Conservation (phyloP, 2,329 filamentous ascomycete species). For the Pseudonectria foliicola region DNA sequence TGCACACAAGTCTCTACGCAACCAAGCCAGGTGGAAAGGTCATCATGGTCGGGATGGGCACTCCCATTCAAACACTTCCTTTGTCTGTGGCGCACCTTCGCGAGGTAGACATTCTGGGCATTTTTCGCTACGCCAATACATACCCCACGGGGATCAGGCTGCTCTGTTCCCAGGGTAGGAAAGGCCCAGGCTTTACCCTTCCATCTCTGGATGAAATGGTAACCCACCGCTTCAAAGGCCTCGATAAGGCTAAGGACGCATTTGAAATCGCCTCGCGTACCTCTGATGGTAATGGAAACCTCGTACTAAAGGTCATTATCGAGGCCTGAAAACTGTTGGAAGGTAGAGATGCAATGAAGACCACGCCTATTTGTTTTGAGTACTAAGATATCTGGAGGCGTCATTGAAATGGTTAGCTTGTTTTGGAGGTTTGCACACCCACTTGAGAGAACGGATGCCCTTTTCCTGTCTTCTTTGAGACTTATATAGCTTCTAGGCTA, state of each 20-base stretch:
- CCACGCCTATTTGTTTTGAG: no score
- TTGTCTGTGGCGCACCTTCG: constrained; percentile 65
- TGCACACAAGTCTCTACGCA: constrained; percentile 68
- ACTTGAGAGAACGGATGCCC: no score
- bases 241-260: constrained; percentile 54
- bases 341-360: no score
- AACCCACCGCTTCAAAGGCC: constrained; percentile 63
- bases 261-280: constrained; percentile 66
- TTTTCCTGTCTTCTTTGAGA: no score
- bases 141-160: constrained; percentile 63
- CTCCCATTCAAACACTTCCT: constrained; percentile 66
- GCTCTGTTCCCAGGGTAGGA: constrained; percentile 39
- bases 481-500: no score
- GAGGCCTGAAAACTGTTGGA: constrained; percentile 34
- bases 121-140: constrained; percentile 72
- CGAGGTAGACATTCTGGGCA: constrained; percentile 71
- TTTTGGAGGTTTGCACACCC: no score
- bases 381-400: no score
- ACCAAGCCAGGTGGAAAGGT: constrained; percentile 64
- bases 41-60: constrained; percentile 75
- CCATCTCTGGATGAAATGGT: constrained; percentile 63
- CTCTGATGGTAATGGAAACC: constrained; percentile 57
- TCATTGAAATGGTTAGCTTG: not conserved
- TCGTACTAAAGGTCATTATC: constrained; percentile 67
- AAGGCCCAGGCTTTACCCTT: constrained; percentile 36